phyloP scores from a whole-genome alignment of 2,329 filamentous ascomycete species.

The Stemphylium beticola region DNA sequence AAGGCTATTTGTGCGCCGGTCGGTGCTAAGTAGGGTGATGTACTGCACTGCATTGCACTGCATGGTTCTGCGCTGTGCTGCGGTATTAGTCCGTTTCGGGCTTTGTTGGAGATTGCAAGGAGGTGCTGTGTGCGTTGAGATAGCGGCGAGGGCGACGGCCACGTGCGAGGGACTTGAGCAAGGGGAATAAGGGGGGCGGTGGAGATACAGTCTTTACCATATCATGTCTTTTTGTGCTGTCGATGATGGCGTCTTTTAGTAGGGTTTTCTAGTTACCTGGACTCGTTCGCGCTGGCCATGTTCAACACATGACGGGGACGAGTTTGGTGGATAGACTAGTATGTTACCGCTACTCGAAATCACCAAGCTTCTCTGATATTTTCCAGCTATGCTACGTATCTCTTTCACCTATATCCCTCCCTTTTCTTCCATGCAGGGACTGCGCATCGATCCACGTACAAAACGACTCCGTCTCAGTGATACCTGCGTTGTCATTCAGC shows the following conservation, averaged over 20 bases:
- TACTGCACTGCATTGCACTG: neutral
- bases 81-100: neutral
- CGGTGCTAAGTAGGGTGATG: neutral
- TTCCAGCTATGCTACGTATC: no score
- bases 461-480: no score
- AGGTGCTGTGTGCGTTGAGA: neutral
- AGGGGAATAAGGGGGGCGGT: neutral
- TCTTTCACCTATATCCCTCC: no score
- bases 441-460: no score
- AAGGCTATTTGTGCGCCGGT: conserved; percentile 2
- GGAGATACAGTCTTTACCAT: neutral
- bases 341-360: no score
- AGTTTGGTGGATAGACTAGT: no score
- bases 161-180: neutral
- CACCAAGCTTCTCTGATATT: no score
- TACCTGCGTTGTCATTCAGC: no score
- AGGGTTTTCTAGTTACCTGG: no score
- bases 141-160: neutral
- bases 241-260: no score
- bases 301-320: conserved; percentile 6
- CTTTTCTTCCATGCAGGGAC: no score
- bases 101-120: neutral
- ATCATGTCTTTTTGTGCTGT: neutral
- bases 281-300: neutral
- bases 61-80: no score